phyloP scores from a whole-genome alignment of 495 filamentous ascomycete species.

The Penicillium nucicola region DNA sequence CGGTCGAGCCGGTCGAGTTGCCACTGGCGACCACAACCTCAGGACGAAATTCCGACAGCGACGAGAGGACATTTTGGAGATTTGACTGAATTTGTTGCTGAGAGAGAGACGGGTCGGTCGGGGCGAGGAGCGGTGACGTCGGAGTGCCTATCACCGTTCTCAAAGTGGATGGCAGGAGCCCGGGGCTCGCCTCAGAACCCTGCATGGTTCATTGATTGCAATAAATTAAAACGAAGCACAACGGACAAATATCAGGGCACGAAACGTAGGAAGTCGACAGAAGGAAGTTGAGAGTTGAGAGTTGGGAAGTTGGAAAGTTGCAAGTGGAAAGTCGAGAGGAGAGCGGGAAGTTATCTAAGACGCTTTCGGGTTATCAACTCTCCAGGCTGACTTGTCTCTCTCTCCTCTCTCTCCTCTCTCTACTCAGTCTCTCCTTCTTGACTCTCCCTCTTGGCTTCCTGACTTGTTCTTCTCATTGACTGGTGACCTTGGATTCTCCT shows the following conservation, averaged over 20 bases:
- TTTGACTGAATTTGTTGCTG: slow-evolving; percentile 26
- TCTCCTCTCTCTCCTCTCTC: no score
- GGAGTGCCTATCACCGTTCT: slow-evolving; percentile 32
- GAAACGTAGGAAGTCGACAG: neutral
- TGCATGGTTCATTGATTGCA: slow-evolving; percentile 46
- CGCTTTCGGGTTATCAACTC: slow-evolving; percentile 28
- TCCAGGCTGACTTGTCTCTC: neutral
- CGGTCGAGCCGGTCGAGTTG: slow-evolving; percentile 51
- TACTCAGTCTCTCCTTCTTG: no score
- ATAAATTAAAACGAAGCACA: neutral
- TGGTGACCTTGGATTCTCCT: neutral
- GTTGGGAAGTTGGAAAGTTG: slow-evolving; percentile 9
- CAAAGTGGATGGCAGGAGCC: slow-evolving; percentile 37
- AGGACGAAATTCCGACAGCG: slow-evolving; percentile 24
- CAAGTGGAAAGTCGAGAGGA: slow-evolving; percentile 9
- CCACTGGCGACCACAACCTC: slow-evolving; percentile 30
- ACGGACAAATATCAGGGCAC: neutral
- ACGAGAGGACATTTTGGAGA: slow-evolving; percentile 29
- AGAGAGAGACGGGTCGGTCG: slow-evolving; percentile 17
- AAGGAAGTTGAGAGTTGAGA: neutral
- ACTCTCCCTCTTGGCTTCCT: no score
- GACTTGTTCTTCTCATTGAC: no score
- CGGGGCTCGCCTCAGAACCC: slow-evolving; percentile 41
- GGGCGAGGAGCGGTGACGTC: slow-evolving; percentile 27
- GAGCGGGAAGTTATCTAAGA: slow-evolving; percentile 21